Conservation (phyloP, 1,139 yeast species). For the Nakaseomyces uthaithaninus region DNA sequence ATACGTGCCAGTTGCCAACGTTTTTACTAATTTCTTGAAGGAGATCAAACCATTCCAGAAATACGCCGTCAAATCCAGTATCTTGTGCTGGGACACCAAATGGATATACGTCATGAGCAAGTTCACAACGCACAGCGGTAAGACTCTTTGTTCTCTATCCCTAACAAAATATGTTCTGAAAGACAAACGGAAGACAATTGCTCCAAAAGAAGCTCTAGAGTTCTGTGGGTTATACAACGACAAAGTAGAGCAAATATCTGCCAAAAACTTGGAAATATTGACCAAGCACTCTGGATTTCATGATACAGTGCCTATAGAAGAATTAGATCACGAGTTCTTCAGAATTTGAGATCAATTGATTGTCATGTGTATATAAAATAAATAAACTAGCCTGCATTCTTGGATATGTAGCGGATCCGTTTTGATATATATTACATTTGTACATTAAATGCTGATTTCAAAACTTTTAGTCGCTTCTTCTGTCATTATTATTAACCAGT, state of each 20-base stretch:
- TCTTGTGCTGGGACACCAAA: slow-evolving; percentile 80
- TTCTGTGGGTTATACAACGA: slow-evolving; percentile 51
- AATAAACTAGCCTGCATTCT: too few species aligned
- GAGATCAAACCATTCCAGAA: slow-evolving; percentile 63
- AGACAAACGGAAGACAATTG: slow-evolving; percentile 60
- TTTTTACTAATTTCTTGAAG: slow-evolving; percentile 56
- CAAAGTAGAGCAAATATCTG: slow-evolving; percentile 40
- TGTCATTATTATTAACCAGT: too few species aligned
- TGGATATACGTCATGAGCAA: slow-evolving; percentile 71
- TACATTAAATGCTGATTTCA: too few species aligned
- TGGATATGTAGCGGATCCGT: too few species aligned
- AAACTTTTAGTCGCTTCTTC: too few species aligned
- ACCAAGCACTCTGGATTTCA: slow-evolving; percentile 27
- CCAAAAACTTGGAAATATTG: slow-evolving; percentile 32
- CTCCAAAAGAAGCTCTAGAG: slow-evolving; percentile 52
- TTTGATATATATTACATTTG: too few species aligned
- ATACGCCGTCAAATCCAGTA: slow-evolving; percentile 49
- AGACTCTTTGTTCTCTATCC: slow-evolving; percentile 47
- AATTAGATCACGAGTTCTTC: slow-evolving; percentile 13
- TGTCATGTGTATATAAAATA: too few species aligned
- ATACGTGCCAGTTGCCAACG: slow-evolving; percentile 71
- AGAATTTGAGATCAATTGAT: not conserved
- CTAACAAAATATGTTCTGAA: slow-evolving; percentile 77
- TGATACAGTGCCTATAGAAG: slow-evolving; percentile 24
- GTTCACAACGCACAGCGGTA: slow-evolving; percentile 35